Conservation (phyloP, 1,284 basidiomycete genomes). For the Microbotryum intermedium region DNA sequence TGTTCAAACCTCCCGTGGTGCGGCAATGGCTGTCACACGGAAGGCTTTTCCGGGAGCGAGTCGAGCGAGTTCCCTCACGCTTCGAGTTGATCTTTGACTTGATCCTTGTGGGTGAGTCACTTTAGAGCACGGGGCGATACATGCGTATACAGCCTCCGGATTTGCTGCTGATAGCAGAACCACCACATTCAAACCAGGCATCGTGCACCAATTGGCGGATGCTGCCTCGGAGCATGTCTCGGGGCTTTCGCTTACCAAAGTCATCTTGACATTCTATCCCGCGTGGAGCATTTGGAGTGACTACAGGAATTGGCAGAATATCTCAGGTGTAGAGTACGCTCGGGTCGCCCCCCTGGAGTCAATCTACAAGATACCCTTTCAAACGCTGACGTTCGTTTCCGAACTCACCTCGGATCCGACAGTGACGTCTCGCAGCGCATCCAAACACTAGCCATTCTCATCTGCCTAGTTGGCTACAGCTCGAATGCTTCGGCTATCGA, state of each 20-base stretch:
- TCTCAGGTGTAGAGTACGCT: neutral
- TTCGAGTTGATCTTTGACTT: slow-evolving; percentile 40
- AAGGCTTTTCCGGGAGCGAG: slow-evolving; percentile 35
- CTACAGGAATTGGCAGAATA: neutral
- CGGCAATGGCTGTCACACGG: slow-evolving; percentile 37
- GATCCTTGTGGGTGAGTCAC: slow-evolving; percentile 29
- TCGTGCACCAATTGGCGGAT: slow-evolving; percentile 14
- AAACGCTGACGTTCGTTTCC: too few species aligned
- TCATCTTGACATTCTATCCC: neutral
- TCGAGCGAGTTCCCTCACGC: slow-evolving; percentile 34
- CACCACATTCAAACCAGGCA: too few species aligned
- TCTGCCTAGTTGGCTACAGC: neutral
- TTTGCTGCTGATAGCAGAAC: too few species aligned
- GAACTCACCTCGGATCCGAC: too few species aligned
- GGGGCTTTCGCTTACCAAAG: neutral
- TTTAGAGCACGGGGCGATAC: neutral
- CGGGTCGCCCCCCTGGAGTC: too few species aligned
- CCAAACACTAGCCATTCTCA: neutral
- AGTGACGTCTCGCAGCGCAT: neutral
- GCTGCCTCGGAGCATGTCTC: neutral
- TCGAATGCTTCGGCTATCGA: neutral
- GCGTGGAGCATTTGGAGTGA: neutral
- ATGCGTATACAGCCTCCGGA: too few species aligned
- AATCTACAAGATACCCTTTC: too few species aligned
- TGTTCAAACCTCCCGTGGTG: slow-evolving; percentile 37